phyloP scores from a whole-genome alignment of 169 alveolate genomes.

The Besnoitia besnoiti region DNA sequence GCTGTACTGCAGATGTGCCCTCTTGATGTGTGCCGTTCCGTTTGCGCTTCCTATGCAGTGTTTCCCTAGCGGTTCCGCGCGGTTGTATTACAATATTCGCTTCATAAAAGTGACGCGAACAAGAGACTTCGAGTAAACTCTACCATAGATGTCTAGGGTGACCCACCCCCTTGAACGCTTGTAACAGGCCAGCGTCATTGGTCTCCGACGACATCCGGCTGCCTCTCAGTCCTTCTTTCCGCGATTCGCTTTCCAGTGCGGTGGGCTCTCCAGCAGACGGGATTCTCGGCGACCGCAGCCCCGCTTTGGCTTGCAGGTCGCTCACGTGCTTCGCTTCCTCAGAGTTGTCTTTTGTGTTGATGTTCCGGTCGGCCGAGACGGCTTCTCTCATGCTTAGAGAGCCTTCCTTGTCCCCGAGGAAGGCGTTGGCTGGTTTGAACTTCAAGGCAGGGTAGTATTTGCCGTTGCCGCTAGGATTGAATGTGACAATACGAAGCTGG shows the following conservation, averaged over 20 bases:
- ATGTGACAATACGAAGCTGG: conserved; percentile 42
- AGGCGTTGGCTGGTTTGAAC: not conserved
- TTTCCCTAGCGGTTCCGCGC: too few species aligned
- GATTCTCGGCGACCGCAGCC: not conserved
- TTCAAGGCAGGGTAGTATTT: conserved; percentile 43
- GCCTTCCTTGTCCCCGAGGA: not conserved
- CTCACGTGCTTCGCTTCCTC: not conserved
- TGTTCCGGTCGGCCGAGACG: not conserved
- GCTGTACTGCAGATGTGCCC: too few species aligned
- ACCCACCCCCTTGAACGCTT: not conserved
- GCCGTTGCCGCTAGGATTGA: conserved; percentile 41
- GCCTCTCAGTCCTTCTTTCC: not conserved
- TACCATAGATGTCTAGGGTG: too few species aligned
- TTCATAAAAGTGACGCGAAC: too few species aligned
- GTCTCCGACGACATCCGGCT: not conserved
- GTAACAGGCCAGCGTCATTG: not conserved
- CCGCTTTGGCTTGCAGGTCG: not conserved
- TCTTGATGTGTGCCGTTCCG: too few species aligned
- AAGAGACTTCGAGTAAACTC: too few species aligned
- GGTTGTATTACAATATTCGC: too few species aligned
- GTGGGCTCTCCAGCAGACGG: not conserved
- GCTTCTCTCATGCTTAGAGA: not conserved
- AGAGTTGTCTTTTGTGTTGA: not conserved
- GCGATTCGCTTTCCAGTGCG: not conserved
- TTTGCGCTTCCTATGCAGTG: too few species aligned